A percentile compares a stretch with the other conserved stretches of the same genome.
Conservation (phyloP, 441 rosid genomes). For the Adansonia rubrostipa region DNA sequence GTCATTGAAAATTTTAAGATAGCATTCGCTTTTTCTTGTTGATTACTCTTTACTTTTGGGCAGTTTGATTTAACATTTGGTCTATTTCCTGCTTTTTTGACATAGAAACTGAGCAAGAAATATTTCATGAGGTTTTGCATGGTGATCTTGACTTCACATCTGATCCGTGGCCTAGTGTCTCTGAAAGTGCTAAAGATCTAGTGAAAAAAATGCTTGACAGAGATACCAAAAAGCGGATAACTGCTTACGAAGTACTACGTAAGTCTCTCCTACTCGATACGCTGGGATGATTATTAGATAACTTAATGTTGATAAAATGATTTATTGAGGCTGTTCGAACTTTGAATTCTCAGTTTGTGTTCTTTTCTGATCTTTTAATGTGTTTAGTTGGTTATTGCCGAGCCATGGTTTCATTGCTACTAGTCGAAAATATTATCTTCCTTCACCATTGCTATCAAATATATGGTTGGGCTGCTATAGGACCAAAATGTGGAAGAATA, state of each 20-base stretch:
- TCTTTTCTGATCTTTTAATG: not conserved
- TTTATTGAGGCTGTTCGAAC: not conserved
- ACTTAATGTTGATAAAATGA: not conserved
- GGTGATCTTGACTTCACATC: constrained; percentile 66
- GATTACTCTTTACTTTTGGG: not conserved
- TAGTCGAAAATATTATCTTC: not conserved
- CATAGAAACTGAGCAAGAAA: constrained; percentile 59
- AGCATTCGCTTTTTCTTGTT: not conserved
- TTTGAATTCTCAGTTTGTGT: not conserved
- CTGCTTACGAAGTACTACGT: constrained; percentile 67
- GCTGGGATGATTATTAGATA: not conserved
- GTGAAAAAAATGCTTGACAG: constrained; percentile 61
- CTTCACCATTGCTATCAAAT: not conserved
- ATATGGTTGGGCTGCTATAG: not conserved
- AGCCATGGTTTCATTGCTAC: not conserved
- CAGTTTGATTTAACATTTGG: not conserved
- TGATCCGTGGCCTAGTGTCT: constrained; percentile 70
- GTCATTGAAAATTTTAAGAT: not conserved
- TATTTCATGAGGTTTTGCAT: constrained; percentile 60
- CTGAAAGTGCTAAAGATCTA: constrained; percentile 68
- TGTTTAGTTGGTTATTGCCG: not conserved
- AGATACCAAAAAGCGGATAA: constrained; percentile 53
- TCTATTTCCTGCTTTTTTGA: not conserved
- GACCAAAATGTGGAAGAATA: constrained; percentile 2
- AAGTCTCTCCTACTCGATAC: constrained; percentile 27